phyloP scores from a whole-genome alignment of 2,329 filamentous ascomycete species.

The Hymenoscyphus fraxineus region DNA sequence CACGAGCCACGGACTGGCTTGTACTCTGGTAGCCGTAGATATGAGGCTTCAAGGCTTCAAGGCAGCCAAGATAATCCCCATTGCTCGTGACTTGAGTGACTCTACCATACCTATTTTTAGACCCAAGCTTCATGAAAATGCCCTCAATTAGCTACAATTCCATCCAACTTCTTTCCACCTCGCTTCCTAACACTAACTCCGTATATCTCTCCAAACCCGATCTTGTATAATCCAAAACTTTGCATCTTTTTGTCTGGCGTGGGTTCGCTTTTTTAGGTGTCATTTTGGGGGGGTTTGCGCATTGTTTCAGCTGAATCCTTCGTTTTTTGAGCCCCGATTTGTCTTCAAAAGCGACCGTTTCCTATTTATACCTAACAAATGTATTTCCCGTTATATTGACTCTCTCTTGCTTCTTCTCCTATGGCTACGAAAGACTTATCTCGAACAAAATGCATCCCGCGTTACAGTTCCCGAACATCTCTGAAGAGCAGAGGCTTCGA shows the following conservation, averaged over 20 bases:
- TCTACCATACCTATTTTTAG: background rate
- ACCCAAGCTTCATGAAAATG: constrained; percentile 6
- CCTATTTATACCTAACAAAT: background rate
- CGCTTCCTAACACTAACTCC: background rate
- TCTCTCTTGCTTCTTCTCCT: constrained; percentile 3
- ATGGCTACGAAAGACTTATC: constrained; percentile 7
- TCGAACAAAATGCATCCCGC: constrained; percentile 17
- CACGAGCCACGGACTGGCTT: too few relatives aligned
- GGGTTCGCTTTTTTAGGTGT: background rate
- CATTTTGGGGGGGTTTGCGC: background rate
- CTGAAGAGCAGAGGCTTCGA: constrained; percentile 22
- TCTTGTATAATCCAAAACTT: background rate
- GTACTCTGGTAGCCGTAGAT: too few relatives aligned
- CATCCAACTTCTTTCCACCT: constrained; percentile 1
- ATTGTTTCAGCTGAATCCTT: constrained; percentile 9
- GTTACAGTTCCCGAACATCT: constrained; percentile 15
- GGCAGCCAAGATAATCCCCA: too few relatives aligned
- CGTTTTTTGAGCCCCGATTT: constrained; percentile 1
- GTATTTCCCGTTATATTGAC: constrained; percentile 2
- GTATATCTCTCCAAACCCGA: background rate
- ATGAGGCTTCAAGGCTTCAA: too few relatives aligned
- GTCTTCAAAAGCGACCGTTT: background rate
- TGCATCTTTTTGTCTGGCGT: background rate
- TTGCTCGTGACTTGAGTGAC: background rate
- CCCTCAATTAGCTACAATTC: constrained; percentile 23